Percentiles rank a stretch among this genome's conserved stretches.
These are phyloP conservation scores for Botrytis paeoniae DNA, from an alignment of 2,329 filamentous ascomycete genomes.

Conservation along the genomic window DNA sequence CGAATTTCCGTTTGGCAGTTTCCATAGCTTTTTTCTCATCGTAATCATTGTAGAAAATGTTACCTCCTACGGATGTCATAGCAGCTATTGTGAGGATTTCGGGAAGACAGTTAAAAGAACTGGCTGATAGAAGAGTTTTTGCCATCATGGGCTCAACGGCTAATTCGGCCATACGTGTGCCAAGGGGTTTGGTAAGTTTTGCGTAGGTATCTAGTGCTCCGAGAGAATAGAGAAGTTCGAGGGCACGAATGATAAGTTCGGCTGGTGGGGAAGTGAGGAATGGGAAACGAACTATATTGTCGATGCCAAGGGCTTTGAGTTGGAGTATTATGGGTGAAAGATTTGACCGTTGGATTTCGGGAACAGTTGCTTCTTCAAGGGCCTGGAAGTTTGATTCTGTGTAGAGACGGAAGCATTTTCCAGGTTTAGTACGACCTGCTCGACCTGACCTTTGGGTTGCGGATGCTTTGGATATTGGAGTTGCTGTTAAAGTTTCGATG, in stretches of 20 bases:
- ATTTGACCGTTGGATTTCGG: conserved; percentile 91
- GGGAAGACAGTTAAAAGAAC: conserved; percentile 71
- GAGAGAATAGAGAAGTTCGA: conserved; percentile 83
- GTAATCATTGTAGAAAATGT: conserved; percentile 78
- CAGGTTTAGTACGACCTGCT: conserved; percentile 82
- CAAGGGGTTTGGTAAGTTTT: conserved; percentile 85
- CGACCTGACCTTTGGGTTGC: conserved; percentile 89
- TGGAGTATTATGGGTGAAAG: conserved; percentile 85
- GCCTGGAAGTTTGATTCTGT: conserved; percentile 68
- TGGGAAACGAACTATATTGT: conserved; percentile 88
- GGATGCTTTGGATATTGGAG: conserved; percentile 83
- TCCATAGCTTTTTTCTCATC: conserved; percentile 74
- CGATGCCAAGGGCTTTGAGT: conserved; percentile 90
- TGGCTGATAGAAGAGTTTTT: conserved; percentile 75
- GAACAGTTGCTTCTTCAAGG: conserved; percentile 71
- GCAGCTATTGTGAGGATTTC: conserved; percentile 91
- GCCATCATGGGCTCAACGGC: conserved; percentile 95
- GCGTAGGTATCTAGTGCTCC: conserved; percentile 87
- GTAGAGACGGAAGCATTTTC: conserved; percentile 93
- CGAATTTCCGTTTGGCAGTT: conserved; percentile 73
- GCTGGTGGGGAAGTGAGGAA: conserved; percentile 85
- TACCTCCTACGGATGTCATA: conserved; percentile 84
- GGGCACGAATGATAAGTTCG: conserved; percentile 77
- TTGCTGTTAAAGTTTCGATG: conserved; percentile 82
- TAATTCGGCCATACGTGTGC: conserved; percentile 86